Conservation (phyloP, 1,139 yeast species). For the Debaryomyces fabryi region DNA sequence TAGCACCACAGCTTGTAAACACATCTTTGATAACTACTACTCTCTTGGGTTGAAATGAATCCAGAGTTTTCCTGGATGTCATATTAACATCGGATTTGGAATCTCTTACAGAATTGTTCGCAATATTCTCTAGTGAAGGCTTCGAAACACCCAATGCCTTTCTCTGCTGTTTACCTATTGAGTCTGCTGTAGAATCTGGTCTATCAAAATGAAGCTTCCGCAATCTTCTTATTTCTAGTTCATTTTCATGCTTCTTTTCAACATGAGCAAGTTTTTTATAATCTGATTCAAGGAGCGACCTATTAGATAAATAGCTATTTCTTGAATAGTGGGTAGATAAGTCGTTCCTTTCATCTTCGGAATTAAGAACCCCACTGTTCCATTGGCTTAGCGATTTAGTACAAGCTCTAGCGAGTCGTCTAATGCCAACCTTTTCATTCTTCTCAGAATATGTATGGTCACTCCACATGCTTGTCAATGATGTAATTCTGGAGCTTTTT, state of each 20-base stretch:
- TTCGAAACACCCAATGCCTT: constrained; percentile 13
- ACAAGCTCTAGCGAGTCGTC: constrained; percentile 23
- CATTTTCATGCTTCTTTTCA: constrained; percentile 13
- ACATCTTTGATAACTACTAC: constrained; percentile 24
- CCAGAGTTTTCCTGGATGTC: background rate
- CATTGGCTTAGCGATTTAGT: constrained; percentile 22
- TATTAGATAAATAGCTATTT: constrained; percentile 16
- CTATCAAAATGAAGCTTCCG: constrained; percentile 7
- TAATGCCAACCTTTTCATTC: constrained; percentile 20
- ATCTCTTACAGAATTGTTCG: constrained; percentile 6
- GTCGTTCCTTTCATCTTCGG: constrained; percentile 2
- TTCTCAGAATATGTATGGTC: constrained; percentile 9
- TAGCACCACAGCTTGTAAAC: constrained; percentile 39
- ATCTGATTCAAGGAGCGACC: constrained; percentile 8
- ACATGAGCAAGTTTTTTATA: constrained; percentile 7
- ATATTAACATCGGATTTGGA: background rate
- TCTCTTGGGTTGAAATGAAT: constrained; percentile 12
- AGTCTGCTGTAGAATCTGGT: background rate
- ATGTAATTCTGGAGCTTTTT: constrained; percentile 21
- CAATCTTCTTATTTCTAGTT: constrained; percentile 9
- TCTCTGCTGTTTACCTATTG: constrained; percentile 3
- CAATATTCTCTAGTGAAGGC: constrained; percentile 19
- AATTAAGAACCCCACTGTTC: constrained; percentile 10
- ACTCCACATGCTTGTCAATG: constrained; percentile 17
- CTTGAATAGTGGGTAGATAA: constrained; percentile 1